A percentile compares a stretch with the other conserved stretches of the same genome.
Conservation (phyloP, 1,284 basidiomycete genomes). For the Pyrrhoderma noxium region DNA sequence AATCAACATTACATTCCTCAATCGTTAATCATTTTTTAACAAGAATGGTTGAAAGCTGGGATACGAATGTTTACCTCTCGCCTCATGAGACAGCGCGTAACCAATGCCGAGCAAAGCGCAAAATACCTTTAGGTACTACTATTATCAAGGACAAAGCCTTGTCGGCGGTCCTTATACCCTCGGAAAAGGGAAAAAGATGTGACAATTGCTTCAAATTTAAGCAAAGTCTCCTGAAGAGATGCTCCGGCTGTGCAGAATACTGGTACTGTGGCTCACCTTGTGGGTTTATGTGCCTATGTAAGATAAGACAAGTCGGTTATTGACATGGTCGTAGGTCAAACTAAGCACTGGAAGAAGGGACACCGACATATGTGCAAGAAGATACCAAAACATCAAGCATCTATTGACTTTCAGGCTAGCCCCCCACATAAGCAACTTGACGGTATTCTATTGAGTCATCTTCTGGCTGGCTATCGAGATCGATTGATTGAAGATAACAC, state of each 20-base stretch:
- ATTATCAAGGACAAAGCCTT: constrained; percentile 42
- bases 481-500: neutral
- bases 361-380: constrained; percentile 61
- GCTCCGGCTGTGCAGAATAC: constrained; percentile 57
- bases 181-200: constrained; percentile 55
- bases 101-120: constrained; percentile 36
- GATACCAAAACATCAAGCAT: constrained; percentile 39
- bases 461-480: constrained; percentile 35
- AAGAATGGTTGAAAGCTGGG: neutral
- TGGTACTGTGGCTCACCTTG: constrained; percentile 52
- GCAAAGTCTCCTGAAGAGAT: constrained; percentile 36
- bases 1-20: neutral
- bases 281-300: neutral
- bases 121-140: constrained; percentile 36
- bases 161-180: constrained; percentile 41
- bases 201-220: constrained; percentile 45
- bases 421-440: constrained; percentile 49
- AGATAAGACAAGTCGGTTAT: neutral
- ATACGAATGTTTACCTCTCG: constrained; percentile 26
- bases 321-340: constrained; percentile 44
- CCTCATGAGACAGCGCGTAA: constrained; percentile 43
- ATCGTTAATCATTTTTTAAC: neutral
- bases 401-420: constrained; percentile 40
- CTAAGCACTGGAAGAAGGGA: constrained; percentile 51
- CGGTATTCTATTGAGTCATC: constrained; percentile 53